Percentiles rank a stretch among this genome's conserved stretches.
Evolutionary conservation across 768 basidiomycete species (phyloP).

Genomic region (Trametes elegans): DNA sequence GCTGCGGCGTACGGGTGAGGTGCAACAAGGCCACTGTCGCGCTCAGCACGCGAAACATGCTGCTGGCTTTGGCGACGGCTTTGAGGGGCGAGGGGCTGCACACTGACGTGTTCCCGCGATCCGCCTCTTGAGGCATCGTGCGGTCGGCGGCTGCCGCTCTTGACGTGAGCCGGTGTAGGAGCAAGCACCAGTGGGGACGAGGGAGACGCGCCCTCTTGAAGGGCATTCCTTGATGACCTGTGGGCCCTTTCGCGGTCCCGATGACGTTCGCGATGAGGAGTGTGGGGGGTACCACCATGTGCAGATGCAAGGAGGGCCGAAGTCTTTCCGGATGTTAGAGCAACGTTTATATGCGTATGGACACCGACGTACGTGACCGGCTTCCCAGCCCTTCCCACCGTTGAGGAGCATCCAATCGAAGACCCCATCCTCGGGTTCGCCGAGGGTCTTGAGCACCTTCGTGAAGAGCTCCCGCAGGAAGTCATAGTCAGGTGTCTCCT

Average conservation of each 20-base stretch:
- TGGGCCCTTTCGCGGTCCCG: slow-evolving; percentile 38
- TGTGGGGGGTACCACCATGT: slow-evolving; percentile 53
- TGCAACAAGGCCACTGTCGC: slow-evolving; percentile 44
- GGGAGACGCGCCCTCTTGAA: slow-evolving; percentile 54
- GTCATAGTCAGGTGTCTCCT: slow-evolving; percentile 97
- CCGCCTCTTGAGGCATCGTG: slow-evolving; percentile 54
- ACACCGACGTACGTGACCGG: slow-evolving; percentile 60
- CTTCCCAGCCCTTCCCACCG: slow-evolving; percentile 95
- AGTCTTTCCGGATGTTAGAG: slow-evolving; percentile 32
- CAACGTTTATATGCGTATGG: neutral
- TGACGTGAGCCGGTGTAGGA: slow-evolving; percentile 66
- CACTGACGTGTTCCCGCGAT: slow-evolving; percentile 47
- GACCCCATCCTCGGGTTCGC: slow-evolving; percentile 87
- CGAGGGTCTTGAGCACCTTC: slow-evolving; percentile 84
- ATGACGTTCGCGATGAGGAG: slow-evolving; percentile 52
- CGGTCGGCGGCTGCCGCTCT: slow-evolving; percentile 49
- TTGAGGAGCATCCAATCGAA: slow-evolving; percentile 98
- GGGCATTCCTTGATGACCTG: slow-evolving; percentile 48
- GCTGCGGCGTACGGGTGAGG: slow-evolving; percentile 76
- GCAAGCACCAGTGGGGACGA: slow-evolving; percentile 59
- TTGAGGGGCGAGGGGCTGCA: slow-evolving; percentile 63
- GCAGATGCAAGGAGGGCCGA: slow-evolving; percentile 44
- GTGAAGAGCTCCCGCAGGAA: slow-evolving; percentile 93
- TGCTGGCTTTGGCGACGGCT: slow-evolving; percentile 70
- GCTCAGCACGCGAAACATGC: slow-evolving; percentile 30